Conservation (phyloP, 2,329 filamentous ascomycete species). For the Pyrenophora graminea region DNA sequence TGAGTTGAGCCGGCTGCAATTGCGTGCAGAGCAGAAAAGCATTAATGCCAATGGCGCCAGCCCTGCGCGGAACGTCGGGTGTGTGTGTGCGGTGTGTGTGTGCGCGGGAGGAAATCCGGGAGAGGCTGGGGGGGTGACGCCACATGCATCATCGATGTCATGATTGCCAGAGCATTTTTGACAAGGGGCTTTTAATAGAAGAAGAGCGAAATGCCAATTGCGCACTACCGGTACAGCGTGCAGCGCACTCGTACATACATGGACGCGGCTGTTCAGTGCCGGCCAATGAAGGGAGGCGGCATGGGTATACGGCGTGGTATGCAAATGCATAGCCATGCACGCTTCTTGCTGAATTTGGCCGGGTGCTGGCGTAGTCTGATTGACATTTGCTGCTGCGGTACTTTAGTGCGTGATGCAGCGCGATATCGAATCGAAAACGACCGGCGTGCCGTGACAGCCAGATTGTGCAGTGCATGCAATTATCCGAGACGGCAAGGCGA, state of each 20-base stretch:
- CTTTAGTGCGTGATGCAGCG: slow-evolving; percentile 7
- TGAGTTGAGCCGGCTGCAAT: background rate
- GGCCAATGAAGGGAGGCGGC: background rate
- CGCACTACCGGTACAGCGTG: background rate
- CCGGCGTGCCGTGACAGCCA: background rate
- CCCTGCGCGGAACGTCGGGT: no score
- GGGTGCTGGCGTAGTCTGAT: slow-evolving; percentile 1
- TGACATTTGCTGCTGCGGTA: slow-evolving; percentile 7
- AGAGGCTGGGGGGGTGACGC: no score
- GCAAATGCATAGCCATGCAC: background rate
- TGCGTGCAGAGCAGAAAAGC: background rate
- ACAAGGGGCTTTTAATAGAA: background rate
- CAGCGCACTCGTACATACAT: background rate
- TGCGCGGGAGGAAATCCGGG: no score
- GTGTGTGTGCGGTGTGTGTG: background rate
- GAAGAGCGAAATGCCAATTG: background rate
- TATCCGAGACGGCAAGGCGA: background rate
- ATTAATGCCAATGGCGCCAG: background rate
- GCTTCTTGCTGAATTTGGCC: slow-evolving; percentile 4
- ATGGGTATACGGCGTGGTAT: background rate
- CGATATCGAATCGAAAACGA: slow-evolving; percentile 5
- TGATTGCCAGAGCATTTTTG: slow-evolving; percentile 1
- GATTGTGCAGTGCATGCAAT: background rate
- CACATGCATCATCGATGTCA: slow-evolving; percentile 8
- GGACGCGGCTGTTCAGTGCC: background rate